Percentiles rank a stretch among this genome's conserved stretches.
These are phyloP conservation scores for Cyclocybe cylindracea DNA, from an alignment of 768 basidiomycete genomes.

Conservation along the genomic window DNA sequence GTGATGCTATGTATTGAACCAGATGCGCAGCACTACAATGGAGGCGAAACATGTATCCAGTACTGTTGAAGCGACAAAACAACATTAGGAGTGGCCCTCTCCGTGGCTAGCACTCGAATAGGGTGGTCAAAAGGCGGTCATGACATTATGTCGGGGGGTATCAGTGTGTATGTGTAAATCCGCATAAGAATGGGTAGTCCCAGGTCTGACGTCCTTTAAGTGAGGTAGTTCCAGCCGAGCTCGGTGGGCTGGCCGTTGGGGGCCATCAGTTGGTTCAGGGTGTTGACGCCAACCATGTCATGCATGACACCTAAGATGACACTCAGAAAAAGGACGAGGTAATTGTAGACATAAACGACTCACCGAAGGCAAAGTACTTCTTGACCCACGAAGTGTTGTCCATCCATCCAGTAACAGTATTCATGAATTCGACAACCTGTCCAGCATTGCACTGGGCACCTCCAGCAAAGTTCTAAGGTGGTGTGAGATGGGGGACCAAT, in stretches of 20 bases:
- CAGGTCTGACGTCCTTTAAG: conserved; percentile 16
- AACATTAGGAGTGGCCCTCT: conserved; percentile 9
- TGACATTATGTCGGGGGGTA: conserved; percentile 24
- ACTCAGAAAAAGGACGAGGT: not conserved
- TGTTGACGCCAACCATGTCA: conserved; percentile 58
- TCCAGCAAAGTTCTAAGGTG: conserved; percentile 53
- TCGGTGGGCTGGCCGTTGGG: conserved; percentile 45
- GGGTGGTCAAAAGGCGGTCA: conserved; percentile 9
- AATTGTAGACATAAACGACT: conserved; percentile 17
- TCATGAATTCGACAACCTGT: conserved; percentile 53
- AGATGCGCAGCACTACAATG: conserved; percentile 22
- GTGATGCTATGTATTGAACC: conserved; percentile 6
- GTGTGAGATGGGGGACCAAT: conserved; percentile 1
- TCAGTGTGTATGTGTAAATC: conserved; percentile 14
- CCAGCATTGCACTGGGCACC: conserved; percentile 38
- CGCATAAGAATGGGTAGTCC: conserved; percentile 1
- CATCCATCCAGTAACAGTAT: conserved; percentile 42
- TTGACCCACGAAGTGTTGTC: conserved; percentile 42
- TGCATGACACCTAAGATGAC: conserved; percentile 50
- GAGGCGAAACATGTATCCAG: conserved; percentile 21
- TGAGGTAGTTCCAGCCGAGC: conserved; percentile 55
- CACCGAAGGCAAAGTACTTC: conserved; percentile 63
- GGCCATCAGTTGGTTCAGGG: conserved; percentile 52
- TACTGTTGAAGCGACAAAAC: conserved; percentile 20
- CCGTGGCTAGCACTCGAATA: conserved; percentile 20